Evolutionary conservation across 495 filamentous ascomycete species (phyloP), one percentile per base, ranked within the genome.

Genomic region (Neurospora sp.): DNA sequence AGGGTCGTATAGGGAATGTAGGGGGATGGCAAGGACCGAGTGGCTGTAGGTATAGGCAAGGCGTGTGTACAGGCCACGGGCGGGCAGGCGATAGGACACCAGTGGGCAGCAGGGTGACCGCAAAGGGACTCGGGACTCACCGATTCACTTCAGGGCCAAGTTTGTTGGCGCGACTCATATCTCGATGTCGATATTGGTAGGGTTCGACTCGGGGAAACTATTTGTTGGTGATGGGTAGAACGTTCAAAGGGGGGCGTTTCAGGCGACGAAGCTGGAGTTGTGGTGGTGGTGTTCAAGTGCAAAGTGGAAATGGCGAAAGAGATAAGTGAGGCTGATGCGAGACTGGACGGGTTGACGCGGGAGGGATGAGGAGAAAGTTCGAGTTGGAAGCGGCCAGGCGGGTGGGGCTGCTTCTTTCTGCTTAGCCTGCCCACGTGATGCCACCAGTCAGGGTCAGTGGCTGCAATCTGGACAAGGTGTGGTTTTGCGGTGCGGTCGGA

Each of bases 111-210:
- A 21, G 28, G 13, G 39, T 48, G 72, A 62, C 69, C 62, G 72
- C 59, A 37, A 24, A 39, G 37, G 48, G 73, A 89, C 91, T 80
- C 86, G 21, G 40, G 73, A 89, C 91, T 80, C 86, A 94, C 92
- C 93, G 90, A 88, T 96, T 96, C 85, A 95, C 94, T 91, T 97
- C 93, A 82, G 94, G 93, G 85, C 94, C 93, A 86, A 97, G 91
- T 88, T 97, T 97, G 79, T 88, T 89, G 83, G 86, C 89, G 80
- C 91, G 90, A 89, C 88, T 93, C 91, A 93, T 93, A 86, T 85
- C 88, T 91, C 86, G 82, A 81, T 83, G 79, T 70, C 79, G 76
- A 78, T 78, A 43, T 75, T 28, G 59, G 48, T 48, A 70, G 69
- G 74, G 42, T 42, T 78, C 79, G 77, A 79, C 78, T 75, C 79